Conservation (phyloP, 148 eudicot species). For the Nepenthes gracilis region DNA sequence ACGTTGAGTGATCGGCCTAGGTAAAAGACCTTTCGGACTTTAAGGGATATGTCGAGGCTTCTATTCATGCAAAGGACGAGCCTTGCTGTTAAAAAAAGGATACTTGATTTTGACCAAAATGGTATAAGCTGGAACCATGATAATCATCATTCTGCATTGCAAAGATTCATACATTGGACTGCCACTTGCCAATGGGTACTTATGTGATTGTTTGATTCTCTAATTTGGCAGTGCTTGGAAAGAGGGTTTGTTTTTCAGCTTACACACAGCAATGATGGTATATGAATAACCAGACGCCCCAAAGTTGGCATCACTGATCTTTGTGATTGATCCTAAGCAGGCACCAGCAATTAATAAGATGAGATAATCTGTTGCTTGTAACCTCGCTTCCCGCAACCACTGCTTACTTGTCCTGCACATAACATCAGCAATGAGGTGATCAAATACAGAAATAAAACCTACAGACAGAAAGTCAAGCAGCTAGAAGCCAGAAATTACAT, state of each 20-base stretch:
- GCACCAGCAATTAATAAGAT: conserved; percentile 51
- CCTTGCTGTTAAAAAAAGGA: too few species aligned
- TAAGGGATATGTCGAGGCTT: too few species aligned
- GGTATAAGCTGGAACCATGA: too few species aligned
- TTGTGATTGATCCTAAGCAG: conserved; percentile 38
- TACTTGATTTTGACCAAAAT: too few species aligned
- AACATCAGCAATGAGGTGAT: background rate
- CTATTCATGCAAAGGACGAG: too few species aligned
- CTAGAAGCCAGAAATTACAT: background rate
- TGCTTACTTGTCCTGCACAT: conserved; percentile 39
- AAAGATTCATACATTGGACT: background rate
- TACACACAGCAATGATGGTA: conserved; percentile 51
- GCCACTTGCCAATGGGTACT: background rate
- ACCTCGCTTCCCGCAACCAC: conserved; percentile 39
- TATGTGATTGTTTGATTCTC: background rate
- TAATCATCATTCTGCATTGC: background rate
- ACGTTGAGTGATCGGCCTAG: too few species aligned
- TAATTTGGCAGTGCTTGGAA: conserved; percentile 5
- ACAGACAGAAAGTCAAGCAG: background rate
- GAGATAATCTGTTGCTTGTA: conserved; percentile 50
- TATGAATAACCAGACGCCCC: conserved; percentile 43
- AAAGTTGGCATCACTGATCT: conserved; percentile 32
- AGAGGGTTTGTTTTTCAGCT: conserved; percentile 11
- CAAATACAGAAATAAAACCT: background rate
- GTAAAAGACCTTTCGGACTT: too few species aligned